These are phyloP conservation scores for Globisporangium canariense DNA, from an alignment of 352 stramenopile species.

Conservation along the genomic window DNA sequence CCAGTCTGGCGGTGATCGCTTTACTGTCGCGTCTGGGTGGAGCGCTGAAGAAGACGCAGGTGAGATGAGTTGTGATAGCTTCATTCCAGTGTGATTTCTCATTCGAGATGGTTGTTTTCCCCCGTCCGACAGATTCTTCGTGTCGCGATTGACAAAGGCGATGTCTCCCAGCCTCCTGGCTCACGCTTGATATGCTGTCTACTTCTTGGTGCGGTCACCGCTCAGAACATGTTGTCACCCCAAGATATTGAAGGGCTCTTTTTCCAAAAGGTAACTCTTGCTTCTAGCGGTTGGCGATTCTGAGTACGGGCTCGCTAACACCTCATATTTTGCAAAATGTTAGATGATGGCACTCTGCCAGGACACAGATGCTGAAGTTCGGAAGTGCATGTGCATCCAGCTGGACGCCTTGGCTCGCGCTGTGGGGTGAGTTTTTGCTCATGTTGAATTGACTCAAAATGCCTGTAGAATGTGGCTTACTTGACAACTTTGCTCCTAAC, in stretches of 20 bases:
- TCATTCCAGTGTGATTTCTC: background rate
- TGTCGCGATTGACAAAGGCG: slow-evolving; percentile 79
- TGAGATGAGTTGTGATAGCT: slow-evolving; percentile 6
- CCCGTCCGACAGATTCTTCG: slow-evolving; percentile 53
- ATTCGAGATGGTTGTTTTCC: background rate
- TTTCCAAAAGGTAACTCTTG: slow-evolving; percentile 63
- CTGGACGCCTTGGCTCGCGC: slow-evolving; percentile 66
- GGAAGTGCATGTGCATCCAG: slow-evolving; percentile 82
- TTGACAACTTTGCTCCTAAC: background rate
- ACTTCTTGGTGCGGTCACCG: slow-evolving; percentile 66
- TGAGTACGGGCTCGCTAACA: background rate
- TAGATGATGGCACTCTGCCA: slow-evolving; percentile 86
- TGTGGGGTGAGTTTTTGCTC: slow-evolving; percentile 28
- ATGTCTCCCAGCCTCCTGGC: slow-evolving; percentile 72
- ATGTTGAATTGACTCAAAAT: no score
- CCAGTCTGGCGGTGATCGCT: slow-evolving; percentile 55
- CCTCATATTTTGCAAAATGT: background rate
- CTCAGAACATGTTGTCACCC: slow-evolving; percentile 55
- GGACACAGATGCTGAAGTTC: slow-evolving; percentile 80
- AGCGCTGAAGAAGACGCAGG: slow-evolving; percentile 75
- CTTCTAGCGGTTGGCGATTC: background rate
- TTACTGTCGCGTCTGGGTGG: slow-evolving; percentile 51
- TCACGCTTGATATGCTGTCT: slow-evolving; percentile 80
- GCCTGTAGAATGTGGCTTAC: background rate
- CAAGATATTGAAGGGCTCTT: slow-evolving; percentile 81